Percentiles rank a stretch among this genome's conserved stretches.
Evolutionary conservation across 169 alveolate species (phyloP).

Genomic region (Perkinsus olseni): DNA sequence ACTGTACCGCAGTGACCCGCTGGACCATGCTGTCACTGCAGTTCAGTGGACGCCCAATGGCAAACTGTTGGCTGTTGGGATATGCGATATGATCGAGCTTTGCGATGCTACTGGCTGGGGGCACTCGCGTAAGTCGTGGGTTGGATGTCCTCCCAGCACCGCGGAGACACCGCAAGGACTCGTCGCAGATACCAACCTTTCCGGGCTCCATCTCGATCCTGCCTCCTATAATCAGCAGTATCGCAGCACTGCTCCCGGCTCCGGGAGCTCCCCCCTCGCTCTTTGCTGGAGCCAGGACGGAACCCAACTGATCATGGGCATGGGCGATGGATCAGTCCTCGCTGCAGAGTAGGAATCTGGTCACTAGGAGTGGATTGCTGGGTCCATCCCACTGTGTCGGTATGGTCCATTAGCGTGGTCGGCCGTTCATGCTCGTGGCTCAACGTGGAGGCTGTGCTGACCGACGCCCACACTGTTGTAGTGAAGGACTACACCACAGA

Average conservation of each 20-base stretch:
- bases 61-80: constrained; percentile 70
- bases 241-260: background rate
- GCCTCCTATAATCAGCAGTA: constrained; percentile 38
- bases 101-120: constrained; percentile 79
- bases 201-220: constrained; percentile 13
- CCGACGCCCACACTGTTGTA: constrained; percentile 59
- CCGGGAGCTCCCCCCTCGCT: constrained; percentile 23
- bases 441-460: constrained; percentile 54
- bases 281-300: constrained; percentile 69
- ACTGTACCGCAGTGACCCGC: constrained; percentile 53
- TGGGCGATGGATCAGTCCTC: constrained; percentile 31
- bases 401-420: constrained; percentile 52
- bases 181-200: background rate
- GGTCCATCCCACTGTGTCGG: no score
- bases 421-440: constrained; percentile 63
- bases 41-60: constrained; percentile 77
- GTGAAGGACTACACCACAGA: constrained; percentile 62
- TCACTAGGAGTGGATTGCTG: constrained; percentile 11
- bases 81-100: constrained; percentile 64
- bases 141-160: no score
- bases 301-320: constrained; percentile 61
- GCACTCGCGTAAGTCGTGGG: constrained; percentile 48
- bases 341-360: background rate
- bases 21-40: constrained; percentile 64
- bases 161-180: background rate